Conservation (phyloP, 306 rosid genomes). For the Ammopiptanthus mongolicus region DNA sequence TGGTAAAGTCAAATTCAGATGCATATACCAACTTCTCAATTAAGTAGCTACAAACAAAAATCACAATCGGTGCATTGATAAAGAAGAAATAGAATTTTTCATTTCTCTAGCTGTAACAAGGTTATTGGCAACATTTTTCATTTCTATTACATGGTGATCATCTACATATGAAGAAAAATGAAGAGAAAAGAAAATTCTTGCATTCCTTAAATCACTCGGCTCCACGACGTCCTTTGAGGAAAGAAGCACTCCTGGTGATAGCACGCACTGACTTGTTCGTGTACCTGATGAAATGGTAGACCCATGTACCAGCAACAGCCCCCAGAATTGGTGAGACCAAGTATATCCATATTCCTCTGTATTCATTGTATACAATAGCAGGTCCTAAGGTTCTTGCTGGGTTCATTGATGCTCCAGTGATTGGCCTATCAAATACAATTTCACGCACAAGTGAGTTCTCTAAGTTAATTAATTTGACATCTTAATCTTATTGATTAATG, state of each 20-base stretch:
- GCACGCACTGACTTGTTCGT: slow-evolving; percentile 55
- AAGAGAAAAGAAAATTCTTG: not conserved
- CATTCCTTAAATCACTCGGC: not conserved
- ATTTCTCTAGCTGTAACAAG: not conserved
- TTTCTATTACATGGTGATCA: not conserved
- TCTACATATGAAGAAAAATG: not conserved
- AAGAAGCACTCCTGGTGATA: slow-evolving; percentile 52
- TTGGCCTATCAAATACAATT: slow-evolving; percentile 43
- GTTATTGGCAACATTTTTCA: not conserved
- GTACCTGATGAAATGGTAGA: slow-evolving; percentile 50
- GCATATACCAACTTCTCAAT: too few relatives aligned
- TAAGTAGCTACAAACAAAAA: too few relatives aligned
- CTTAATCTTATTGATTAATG: too few relatives aligned
- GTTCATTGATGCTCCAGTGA: slow-evolving; percentile 88
- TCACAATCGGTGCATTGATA: not conserved
- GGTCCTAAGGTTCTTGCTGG: slow-evolving; percentile 94
- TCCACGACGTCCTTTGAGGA: slow-evolving; percentile 24
- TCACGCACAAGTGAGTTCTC: not conserved
- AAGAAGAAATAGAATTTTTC: not conserved
- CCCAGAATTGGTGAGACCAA: slow-evolving; percentile 47
- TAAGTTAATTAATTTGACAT: not conserved
- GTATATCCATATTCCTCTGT: slow-evolving; percentile 57
- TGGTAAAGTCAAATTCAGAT: too few relatives aligned
- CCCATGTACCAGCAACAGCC: slow-evolving; percentile 61
- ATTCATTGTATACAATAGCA: slow-evolving; percentile 42